Conservation (phyloP, 352 stramenopile species). For the Pythium biforme region DNA sequence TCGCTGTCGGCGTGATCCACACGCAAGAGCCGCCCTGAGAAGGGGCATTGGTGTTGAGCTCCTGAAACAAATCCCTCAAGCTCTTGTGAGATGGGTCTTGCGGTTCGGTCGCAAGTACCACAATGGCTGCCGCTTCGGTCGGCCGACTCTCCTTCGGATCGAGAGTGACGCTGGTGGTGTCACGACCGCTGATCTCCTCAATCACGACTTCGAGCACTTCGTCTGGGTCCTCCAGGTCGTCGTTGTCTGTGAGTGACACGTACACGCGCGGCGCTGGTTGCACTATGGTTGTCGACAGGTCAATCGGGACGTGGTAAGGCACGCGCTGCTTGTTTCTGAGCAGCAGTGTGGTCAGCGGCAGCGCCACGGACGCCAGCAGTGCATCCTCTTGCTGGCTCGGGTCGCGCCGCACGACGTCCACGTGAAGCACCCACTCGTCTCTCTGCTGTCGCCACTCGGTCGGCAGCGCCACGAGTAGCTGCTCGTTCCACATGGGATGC, state of each 20-base stretch:
- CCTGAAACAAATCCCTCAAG: neutral
- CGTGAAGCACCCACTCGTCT: constrained; percentile 28
- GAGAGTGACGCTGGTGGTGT: neutral
- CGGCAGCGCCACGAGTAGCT: constrained; percentile 57
- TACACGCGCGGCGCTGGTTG: constrained; percentile 2
- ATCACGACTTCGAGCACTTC: constrained; percentile 16
- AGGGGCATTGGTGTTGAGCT: neutral
- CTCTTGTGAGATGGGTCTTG: neutral
- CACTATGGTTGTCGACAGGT: neutral
- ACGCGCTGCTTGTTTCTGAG: neutral
- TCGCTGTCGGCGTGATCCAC: constrained; percentile 19
- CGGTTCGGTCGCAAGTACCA: neutral
- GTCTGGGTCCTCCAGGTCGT: neutral
- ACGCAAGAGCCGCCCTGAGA: neutral
- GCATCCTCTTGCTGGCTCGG: constrained; percentile 66
- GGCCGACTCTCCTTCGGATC: neutral
- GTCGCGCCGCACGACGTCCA: constrained; percentile 67
- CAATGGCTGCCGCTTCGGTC: neutral
- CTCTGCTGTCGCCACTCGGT: constrained; percentile 32
- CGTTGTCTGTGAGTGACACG: constrained; percentile 13
- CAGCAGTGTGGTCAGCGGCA: constrained; percentile 14
- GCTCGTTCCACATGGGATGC: constrained; percentile 60
- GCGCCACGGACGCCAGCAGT: constrained; percentile 19
- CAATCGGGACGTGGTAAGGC: constrained; percentile 13
- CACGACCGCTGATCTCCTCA: neutral